phyloP scores from a whole-genome alignment of 192 early-diverging fungal species.

The Coemansia furcata region DNA sequence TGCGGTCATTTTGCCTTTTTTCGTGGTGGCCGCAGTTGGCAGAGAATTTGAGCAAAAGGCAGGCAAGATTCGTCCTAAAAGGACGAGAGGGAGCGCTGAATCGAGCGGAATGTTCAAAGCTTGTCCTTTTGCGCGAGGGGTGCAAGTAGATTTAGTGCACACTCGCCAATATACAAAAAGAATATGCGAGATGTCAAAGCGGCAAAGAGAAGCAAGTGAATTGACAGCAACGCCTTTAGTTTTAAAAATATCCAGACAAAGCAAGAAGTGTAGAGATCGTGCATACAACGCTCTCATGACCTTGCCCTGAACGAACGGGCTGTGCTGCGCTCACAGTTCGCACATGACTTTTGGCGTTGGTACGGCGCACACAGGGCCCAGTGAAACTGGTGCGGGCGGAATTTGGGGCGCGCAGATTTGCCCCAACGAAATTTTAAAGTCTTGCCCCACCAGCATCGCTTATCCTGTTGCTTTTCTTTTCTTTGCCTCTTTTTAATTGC shows the following conservation, averaged over 20 bases:
- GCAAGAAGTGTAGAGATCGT: not conserved
- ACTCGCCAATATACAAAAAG: not conserved
- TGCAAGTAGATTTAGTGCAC: not conserved
- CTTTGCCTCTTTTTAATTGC: not conserved
- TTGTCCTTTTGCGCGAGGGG: constrained; percentile 2
- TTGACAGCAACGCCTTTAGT: not conserved
- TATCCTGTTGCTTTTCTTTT: not conserved
- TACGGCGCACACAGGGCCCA: not conserved
- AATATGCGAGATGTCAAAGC: not conserved
- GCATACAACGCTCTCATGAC: not conserved
- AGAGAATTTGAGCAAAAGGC: constrained; percentile 9
- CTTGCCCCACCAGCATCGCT: not conserved
- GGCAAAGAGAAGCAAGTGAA: not conserved
- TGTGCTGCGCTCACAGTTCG: not conserved
- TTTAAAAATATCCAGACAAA: not conserved
- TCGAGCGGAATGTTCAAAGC: constrained; percentile 34
- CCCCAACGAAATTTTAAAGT: not conserved
- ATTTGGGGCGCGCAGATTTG: constrained; percentile 1
- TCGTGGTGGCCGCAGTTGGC: constrained; percentile 1
- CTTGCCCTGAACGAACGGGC: not conserved
- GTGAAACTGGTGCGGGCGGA: too few relatives aligned
- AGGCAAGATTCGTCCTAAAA: constrained; percentile 32
- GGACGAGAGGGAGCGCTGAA: constrained; percentile 28
- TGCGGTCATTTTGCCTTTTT: constrained; percentile 41
- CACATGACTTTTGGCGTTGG: not conserved